Conservation (phyloP, 2,329 filamentous ascomycete genomes). For the Colletotrichum salicis region DNA sequence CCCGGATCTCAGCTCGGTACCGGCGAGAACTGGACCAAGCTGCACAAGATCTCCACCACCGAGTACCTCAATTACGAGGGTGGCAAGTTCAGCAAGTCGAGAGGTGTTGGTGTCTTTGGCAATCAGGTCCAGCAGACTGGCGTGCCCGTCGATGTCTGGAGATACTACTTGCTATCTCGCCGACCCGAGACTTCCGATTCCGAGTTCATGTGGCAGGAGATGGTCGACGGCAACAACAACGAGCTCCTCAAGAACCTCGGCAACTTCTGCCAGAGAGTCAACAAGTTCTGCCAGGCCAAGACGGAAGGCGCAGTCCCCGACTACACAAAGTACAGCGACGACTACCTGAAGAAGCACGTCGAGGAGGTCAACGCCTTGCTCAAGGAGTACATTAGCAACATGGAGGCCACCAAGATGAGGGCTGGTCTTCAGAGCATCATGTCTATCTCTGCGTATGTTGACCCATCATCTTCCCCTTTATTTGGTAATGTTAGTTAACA, state of each 20-base stretch:
- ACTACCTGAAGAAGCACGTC: constrained; percentile 63
- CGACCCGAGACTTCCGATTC: constrained; percentile 88
- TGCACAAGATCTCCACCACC: constrained; percentile 88
- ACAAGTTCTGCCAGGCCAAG: constrained; percentile 82
- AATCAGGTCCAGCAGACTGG: constrained; percentile 90
- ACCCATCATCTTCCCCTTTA: constrained; percentile 6
- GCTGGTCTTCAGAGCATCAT: constrained; percentile 73
- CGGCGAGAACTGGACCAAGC: constrained; percentile 86
- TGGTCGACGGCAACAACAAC: constrained; percentile 88
- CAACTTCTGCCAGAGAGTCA: constrained; percentile 76
- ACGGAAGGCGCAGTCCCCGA: constrained; percentile 77
- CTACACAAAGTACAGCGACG: constrained; percentile 65
- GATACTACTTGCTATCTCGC: constrained; percentile 88
- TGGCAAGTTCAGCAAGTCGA: constrained; percentile 93
- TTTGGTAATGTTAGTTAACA: background rate
- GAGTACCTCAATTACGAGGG: constrained; percentile 89
- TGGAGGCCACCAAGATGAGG: constrained; percentile 78
- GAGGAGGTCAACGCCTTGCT: constrained; percentile 74
- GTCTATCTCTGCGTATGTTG: constrained; percentile 66
- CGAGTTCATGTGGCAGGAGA: constrained; percentile 88
- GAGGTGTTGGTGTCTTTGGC: constrained; percentile 90
- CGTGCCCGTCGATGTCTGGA: constrained; percentile 87
- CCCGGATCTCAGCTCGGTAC: constrained; percentile 88
- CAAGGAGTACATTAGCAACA: constrained; percentile 72
- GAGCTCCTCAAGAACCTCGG: constrained; percentile 82